These are phyloP conservation scores for Yamagishiella unicocca DNA, from an alignment of 139 green algal genomes.

Conservation along the genomic window DNA sequence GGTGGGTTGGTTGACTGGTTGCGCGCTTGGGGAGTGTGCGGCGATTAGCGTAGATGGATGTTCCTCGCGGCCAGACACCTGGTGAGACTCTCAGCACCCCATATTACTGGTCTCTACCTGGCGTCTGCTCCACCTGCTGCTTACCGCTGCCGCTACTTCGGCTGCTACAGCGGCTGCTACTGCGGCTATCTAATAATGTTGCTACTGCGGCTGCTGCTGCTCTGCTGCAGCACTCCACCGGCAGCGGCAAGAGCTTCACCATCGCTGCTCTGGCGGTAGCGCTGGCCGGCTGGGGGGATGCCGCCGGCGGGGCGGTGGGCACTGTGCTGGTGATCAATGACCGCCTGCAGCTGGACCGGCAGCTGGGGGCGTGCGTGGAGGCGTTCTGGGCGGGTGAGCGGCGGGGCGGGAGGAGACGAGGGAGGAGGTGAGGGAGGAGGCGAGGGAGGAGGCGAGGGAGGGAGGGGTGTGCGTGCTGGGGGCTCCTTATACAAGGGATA, in stretches of 20 bases:
- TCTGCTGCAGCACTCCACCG: conserved; percentile 57
- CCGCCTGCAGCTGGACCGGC: conserved; percentile 62
- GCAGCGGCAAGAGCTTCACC: conserved; percentile 65
- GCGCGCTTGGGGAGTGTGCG: no score
- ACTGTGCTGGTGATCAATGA: conserved; percentile 62
- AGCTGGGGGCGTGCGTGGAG: conserved; percentile 52
- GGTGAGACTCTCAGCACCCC: no score
- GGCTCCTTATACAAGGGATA: no score
- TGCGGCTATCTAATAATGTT: no score
- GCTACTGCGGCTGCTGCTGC: no score
- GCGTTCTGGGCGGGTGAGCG: conserved; percentile 43
- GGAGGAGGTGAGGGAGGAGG: background rate
- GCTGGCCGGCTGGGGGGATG: conserved; percentile 42
- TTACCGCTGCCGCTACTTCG: no score
- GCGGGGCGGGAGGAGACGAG: background rate
- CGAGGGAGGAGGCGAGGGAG: background rate
- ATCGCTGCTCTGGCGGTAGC: conserved; percentile 50
- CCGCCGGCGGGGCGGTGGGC: conserved; percentile 31
- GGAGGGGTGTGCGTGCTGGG: background rate
- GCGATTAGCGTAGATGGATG: no score
- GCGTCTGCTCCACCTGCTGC: no score
- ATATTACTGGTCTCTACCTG: no score
- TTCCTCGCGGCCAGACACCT: no score
- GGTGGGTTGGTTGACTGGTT: background rate
- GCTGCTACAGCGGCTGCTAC: no score